phyloP scores from a whole-genome alignment of 2,329 filamentous ascomycete genomes.

The Calonectria pseudoreteaudii region DNA sequence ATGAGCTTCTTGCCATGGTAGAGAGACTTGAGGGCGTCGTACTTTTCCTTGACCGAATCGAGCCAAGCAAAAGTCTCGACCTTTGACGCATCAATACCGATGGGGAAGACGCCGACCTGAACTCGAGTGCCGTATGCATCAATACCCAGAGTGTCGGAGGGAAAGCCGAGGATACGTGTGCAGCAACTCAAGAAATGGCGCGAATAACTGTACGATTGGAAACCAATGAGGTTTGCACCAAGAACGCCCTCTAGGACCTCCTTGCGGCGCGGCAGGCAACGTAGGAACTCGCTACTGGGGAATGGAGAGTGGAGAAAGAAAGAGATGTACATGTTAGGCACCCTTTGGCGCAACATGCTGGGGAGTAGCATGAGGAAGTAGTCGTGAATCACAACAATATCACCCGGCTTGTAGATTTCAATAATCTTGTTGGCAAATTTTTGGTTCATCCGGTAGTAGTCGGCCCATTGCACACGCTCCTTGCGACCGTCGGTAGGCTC shows the following conservation, averaged over 20 bases:
- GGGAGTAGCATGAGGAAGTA: constrained; percentile 93
- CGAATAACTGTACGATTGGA: constrained; percentile 96
- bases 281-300: constrained; percentile 94
- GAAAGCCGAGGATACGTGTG: constrained; percentile 89
- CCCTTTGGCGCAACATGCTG: constrained; percentile 85
- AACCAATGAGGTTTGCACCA: constrained; percentile 92
- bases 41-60: constrained; percentile 76
- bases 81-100: constrained; percentile 89
- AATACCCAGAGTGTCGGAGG: constrained; percentile 85
- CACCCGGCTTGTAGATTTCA: constrained; percentile 90
- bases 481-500: constrained; percentile 87
- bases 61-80: constrained; percentile 82
- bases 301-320: constrained; percentile 97
- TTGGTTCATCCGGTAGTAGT: constrained; percentile 94
- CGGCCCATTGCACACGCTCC: constrained; percentile 86
- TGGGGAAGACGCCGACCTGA: constrained; percentile 92
- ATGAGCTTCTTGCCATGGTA: constrained; percentile 96
- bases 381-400: constrained; percentile 93
- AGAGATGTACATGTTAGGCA: constrained; percentile 91
- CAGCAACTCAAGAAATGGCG: constrained; percentile 96
- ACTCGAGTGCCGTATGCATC: constrained; percentile 91
- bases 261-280: constrained; percentile 88
- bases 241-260: constrained; percentile 91
- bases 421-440: constrained; percentile 91
- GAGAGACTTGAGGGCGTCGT: constrained; percentile 77